A percentile compares a stretch with the other conserved stretches of the same genome.
phyloP scores from a whole-genome alignment of 2,329 filamentous ascomycete genomes.

The Kalmusia sp. region DNA sequence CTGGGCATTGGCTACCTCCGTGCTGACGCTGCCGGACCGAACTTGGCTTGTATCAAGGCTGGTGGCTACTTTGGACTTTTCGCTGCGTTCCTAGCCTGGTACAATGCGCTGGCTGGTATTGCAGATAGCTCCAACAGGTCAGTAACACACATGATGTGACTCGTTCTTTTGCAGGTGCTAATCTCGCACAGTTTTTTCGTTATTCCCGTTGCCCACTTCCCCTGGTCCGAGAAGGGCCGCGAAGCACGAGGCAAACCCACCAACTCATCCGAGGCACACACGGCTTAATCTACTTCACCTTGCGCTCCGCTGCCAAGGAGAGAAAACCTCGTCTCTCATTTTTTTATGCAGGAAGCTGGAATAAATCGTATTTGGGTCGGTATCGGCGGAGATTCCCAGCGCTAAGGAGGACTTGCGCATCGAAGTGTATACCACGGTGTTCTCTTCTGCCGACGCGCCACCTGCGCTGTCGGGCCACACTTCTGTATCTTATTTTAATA shows the following conservation, averaged over 20 bases:
- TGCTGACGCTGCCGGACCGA: slow-evolving; percentile 48
- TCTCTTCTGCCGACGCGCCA: not conserved
- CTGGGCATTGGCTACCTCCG: slow-evolving; percentile 62
- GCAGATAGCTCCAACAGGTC: slow-evolving; percentile 61
- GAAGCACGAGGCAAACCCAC: slow-evolving; percentile 44
- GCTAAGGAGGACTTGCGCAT: not conserved
- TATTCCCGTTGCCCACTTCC: slow-evolving; percentile 91
- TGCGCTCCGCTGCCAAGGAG: not conserved
- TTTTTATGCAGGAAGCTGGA: not conserved
- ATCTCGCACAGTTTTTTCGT: slow-evolving; percentile 77
- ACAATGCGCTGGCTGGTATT: slow-evolving; percentile 62
- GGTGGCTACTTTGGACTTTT: slow-evolving; percentile 62
- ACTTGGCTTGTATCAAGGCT: slow-evolving; percentile 56
- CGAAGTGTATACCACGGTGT: not conserved
- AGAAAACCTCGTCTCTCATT: not conserved
- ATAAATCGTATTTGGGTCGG: not conserved
- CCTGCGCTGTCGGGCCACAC: not conserved
- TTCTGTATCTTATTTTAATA: slow-evolving; percentile 6
- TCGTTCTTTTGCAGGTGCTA: slow-evolving; percentile 8
- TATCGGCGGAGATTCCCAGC: not conserved
- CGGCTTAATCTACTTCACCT: slow-evolving; percentile 8
- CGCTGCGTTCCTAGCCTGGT: slow-evolving; percentile 62
- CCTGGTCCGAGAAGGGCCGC: slow-evolving; percentile 71
- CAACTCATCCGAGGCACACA: slow-evolving; percentile 15
- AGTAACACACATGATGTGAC: slow-evolving; percentile 12